Evolutionary conservation across 345 rosid genomes (phyloP), one percentile per base, ranked within the genome.

Genomic region (Geranium rotundifolium): DNA sequence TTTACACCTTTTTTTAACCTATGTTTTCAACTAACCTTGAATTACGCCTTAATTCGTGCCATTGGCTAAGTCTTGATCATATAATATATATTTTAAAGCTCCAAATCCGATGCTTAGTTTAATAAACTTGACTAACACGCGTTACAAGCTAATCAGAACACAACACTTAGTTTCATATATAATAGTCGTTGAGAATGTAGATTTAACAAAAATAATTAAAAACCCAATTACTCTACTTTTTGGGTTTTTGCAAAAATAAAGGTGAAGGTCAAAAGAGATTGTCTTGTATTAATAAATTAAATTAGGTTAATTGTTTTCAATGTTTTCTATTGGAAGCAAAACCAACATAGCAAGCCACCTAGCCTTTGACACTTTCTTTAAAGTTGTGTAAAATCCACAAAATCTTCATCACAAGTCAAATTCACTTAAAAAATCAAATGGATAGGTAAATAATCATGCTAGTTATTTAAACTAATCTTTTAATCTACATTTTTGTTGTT

Each of bases 1-100:
- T 34, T 34, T 34, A 8, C 41, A 34, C 12, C 52, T 46, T 46
- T 46, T 46, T 46, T 46, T 46, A n/a, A 19, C 49, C 60, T 64
- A 57, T 4, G 46, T 58, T 52, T 69, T 75, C 75, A 69, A 62
- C 58, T 19, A 71, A 64, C 74, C 87, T 71, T 69, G 65, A 80
- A 71, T 85, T 83, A 73, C 81, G 86, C 86, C 87, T 79, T 71
- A 61, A 76, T 74, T 74, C 69, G 50, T 64, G 85, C 60, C 67
- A 70, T 65, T 58, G 57, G 62, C 34, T 62, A 52, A 41, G 74
- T 59, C 69, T 64, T 73, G 27, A 23, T 46, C 12, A 14, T 7
- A 7, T 14, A 9, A 46, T 46, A 7, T 46, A 12, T 23, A 23
- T 23, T 23, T 23, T 23, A 23, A 23, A 12, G 52, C 14, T 46